Conservation (phyloP, 371 early-diverging fungal species). For the Rhizopus arrhizus region DNA sequence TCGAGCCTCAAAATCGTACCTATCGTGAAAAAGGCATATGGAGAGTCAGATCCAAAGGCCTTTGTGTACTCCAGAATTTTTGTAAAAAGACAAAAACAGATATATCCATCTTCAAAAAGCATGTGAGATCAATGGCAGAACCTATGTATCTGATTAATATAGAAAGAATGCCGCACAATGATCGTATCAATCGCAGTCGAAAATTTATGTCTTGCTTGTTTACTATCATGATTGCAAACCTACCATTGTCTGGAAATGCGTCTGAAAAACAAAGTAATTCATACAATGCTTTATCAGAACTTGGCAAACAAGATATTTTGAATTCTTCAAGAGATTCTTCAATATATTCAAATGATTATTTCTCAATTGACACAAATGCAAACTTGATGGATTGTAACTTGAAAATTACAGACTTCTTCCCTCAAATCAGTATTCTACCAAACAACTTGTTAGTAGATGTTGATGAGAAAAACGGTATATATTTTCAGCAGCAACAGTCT, state of each 20-base stretch:
- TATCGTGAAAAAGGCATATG: conserved; percentile 43
- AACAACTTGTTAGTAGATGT: conserved; percentile 13
- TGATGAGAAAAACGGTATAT: conserved; percentile 14
- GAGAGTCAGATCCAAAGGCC: conserved; percentile 45
- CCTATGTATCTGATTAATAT: conserved; percentile 18
- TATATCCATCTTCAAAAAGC: conserved; percentile 1
- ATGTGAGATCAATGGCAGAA: conserved; percentile 1
- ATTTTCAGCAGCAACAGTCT: conserved; percentile 31
- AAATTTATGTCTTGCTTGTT: conserved; percentile 18
- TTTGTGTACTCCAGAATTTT: conserved; percentile 40
- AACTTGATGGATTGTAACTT: not conserved
- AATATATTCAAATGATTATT: not conserved
- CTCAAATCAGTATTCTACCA: conserved; percentile 9
- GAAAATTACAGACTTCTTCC: conserved; percentile 19
- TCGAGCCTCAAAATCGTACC: conserved; percentile 36
- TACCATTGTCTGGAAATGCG: conserved; percentile 14
- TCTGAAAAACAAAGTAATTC: not conserved
- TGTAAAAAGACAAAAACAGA: conserved; percentile 15
- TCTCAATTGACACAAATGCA: conserved; percentile 1
- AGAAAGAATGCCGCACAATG: conserved; percentile 17
- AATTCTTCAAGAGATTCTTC: not conserved
- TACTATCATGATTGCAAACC: conserved; percentile 27
- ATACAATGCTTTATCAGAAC: not conserved
- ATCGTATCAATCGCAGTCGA: conserved; percentile 16
- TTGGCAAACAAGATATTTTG: not conserved